Evolutionary conservation across 202 grass and related monocot species (phyloP).

Genomic region (Eragrostis tef): DNA sequence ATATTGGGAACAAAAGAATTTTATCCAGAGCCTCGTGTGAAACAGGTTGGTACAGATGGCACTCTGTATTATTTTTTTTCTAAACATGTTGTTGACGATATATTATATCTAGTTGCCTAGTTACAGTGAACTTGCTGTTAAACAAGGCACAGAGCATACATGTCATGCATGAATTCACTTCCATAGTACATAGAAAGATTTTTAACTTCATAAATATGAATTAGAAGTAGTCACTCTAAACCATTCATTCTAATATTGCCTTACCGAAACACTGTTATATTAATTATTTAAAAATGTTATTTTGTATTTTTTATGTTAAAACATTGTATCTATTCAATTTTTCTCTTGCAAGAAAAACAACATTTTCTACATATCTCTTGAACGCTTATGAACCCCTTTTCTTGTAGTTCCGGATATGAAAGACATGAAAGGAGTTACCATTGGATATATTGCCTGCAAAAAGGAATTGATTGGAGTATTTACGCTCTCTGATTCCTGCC

Average conservation of each 20-base stretch:
- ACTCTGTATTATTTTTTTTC: not conserved
- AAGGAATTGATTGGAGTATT: slow-evolving; percentile 74
- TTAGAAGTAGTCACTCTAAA: not conserved
- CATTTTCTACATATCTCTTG: not conserved
- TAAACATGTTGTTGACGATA: not conserved
- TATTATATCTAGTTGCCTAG: not conserved
- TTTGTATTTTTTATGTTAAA: slow-evolving; percentile 32
- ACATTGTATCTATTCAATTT: not conserved
- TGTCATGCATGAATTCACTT: slow-evolving; percentile 2
- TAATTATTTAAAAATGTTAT: not conserved
- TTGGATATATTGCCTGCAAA: slow-evolving; percentile 67
- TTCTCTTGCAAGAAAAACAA: not conserved
- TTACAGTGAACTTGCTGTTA: not conserved
- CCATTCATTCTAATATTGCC: slow-evolving; percentile 10
- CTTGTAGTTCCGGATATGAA: slow-evolving; percentile 65
- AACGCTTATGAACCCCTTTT: not conserved
- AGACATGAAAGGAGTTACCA: slow-evolving; percentile 66
- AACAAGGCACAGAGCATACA: not conserved
- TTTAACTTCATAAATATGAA: slow-evolving; percentile 13
- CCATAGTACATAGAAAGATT: not conserved
- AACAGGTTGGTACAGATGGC: slow-evolving; percentile 57
- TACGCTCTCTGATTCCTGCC: slow-evolving; percentile 79
- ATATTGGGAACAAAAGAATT: slow-evolving; percentile 93
- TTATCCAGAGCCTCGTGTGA: slow-evolving; percentile 71
- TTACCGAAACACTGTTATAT: not conserved